Evolutionary conservation across 306 rosid genomes (phyloP).

Genomic region (Citrullus amarus): DNA sequence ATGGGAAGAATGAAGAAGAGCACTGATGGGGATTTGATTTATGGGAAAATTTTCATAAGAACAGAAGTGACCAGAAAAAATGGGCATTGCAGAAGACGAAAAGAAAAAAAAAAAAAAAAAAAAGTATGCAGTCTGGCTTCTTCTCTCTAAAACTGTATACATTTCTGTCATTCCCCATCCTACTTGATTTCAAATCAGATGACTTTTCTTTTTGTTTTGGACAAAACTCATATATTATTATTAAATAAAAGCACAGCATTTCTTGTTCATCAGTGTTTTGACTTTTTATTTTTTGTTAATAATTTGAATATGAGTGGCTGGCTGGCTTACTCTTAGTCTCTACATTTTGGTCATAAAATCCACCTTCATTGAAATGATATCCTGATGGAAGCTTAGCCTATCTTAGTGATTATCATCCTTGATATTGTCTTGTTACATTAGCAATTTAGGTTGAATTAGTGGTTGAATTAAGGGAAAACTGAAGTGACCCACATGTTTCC

Average conservation of each 20-base stretch:
- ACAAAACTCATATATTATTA: conserved; percentile 6
- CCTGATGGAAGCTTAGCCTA: background rate
- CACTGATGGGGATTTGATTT: background rate
- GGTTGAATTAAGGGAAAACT: background rate
- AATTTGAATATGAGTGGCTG: background rate
- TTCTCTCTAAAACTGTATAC: background rate
- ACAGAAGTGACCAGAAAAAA: conserved; percentile 1
- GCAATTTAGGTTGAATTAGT: background rate
- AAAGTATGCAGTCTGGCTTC: conserved; percentile 6
- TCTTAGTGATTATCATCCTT: background rate
- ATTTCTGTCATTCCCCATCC: background rate
- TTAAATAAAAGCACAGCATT: conserved; percentile 7
- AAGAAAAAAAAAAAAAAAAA: background rate
- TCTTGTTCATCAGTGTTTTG: background rate
- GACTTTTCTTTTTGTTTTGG: conserved; percentile 3
- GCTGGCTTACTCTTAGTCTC: background rate
- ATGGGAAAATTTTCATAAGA: background rate
- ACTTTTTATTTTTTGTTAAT: background rate
- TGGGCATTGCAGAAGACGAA: conserved; percentile 1
- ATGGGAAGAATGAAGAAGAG: background rate
- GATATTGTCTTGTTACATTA: background rate
- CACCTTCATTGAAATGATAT: background rate
- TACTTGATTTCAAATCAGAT: conserved; percentile 3
- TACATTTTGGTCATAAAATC: background rate
- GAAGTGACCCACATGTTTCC: background rate